phyloP scores from a whole-genome alignment of 2,329 filamentous ascomycete genomes.

The Fusarium chlamydosporum region DNA sequence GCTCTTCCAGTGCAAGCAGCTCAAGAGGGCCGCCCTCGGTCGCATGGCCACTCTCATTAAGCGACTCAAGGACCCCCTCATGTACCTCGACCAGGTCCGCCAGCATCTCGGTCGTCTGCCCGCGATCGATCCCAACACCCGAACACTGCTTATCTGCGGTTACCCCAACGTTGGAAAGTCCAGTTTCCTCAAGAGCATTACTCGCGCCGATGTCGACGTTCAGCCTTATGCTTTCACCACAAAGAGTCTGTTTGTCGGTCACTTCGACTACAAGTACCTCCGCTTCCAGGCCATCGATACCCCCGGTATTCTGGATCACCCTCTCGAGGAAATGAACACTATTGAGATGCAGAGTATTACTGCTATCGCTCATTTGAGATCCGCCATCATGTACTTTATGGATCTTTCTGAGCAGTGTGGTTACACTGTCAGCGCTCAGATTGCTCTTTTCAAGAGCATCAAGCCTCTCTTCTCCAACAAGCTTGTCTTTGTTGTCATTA shows the following conservation, averaged over 20 bases:
- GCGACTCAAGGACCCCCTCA: constrained; percentile 91
- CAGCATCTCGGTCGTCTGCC: constrained; percentile 98
- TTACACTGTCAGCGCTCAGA: constrained; percentile 92
- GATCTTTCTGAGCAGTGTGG: constrained; percentile 97
- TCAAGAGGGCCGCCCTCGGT: constrained; percentile 95
- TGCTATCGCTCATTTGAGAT: constrained; percentile 95
- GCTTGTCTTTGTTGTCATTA: constrained; percentile 94
- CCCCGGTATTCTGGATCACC: constrained; percentile 97
- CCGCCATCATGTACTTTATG: constrained; percentile 98
- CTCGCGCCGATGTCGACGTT: constrained; percentile 94
- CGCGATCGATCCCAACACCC: constrained; percentile 97
- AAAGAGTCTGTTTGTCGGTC: constrained; percentile 95
- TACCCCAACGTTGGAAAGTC: constrained; percentile 99
- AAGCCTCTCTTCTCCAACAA: constrained; percentile 98
- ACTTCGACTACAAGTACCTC: constrained; percentile 90
- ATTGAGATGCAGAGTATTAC: constrained; percentile 99
- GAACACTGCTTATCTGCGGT: constrained; percentile 95
- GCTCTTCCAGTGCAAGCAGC: constrained; percentile 98
- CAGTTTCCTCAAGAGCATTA: constrained; percentile 92
- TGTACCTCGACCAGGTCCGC: constrained; percentile 91
- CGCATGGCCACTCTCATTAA: constrained; percentile 98
- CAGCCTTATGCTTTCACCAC: constrained; percentile 99
- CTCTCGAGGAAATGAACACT: constrained; percentile 99
- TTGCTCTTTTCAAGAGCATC: constrained; percentile 95
- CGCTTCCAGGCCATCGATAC: constrained; percentile 88